Evolutionary conservation across 495 filamentous ascomycete genomes (phyloP), one percentile per base, ranked within the genome.

Genomic region (Aspergillus indologenus): DNA sequence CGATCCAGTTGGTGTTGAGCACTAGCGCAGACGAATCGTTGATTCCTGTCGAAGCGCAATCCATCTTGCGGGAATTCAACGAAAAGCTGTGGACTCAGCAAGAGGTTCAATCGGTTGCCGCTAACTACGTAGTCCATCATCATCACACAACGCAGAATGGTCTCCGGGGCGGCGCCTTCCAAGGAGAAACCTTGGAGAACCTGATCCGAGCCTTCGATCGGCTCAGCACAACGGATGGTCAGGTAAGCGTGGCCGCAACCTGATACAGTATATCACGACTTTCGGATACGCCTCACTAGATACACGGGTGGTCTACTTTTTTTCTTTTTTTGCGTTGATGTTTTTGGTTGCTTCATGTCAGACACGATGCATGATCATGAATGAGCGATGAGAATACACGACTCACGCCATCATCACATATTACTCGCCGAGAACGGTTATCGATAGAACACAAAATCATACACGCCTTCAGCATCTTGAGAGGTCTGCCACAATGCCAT

Each of bases 341-440:
- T 9, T 50, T 26, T 49, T 49, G 19, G 26, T 22, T 50, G 5
- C 20, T 4, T 21, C 23, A n/a, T 26, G 22, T 23, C 47, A 24
- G 9, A 26, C 22, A 26, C 21, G 47, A 26, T 26, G 47, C 22
- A 24, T n/a, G 47, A 22, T 14, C 47, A 26, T 26, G 47, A n/a
- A 24, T n/a, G 47, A 22, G 47, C 47, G 19, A 50, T 50, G 47
- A 50, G 47, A 50, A 50, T 50, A 50, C 47, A 50, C 47, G 47
- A 24, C 47, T 50, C 47, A 26, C 14, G 47, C 45, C 23, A 48
- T 48, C 45, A 40, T 9, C 34, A 40, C 34, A 40, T 40, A 29
- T 40, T 40, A 40, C 34, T 15, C 34, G 12, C 34, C 6, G 34
- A 40, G 12, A 40, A 40, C 34, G 34, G 12, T 9, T 40, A 40